phyloP scores from a whole-genome alignment of 208 protist species.

The Leishmania braziliensis region DNA sequence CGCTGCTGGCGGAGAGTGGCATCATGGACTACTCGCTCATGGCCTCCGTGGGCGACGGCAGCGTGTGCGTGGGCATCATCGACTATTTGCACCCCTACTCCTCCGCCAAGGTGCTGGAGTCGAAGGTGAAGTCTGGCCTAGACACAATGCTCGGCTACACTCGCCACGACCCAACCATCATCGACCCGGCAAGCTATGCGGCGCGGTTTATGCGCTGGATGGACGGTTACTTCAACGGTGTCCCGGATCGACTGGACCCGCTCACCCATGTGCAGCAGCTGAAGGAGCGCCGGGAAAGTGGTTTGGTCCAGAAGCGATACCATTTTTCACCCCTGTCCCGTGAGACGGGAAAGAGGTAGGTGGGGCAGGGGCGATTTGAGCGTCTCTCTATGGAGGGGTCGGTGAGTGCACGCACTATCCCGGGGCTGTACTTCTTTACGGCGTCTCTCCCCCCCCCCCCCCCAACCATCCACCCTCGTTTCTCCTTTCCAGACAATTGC shows the following conservation, averaged over 20 bases:
- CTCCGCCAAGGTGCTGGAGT: constrained; percentile 76
- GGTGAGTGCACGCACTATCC: neutral
- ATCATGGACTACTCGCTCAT: constrained; percentile 89
- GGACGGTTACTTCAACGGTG: constrained; percentile 71
- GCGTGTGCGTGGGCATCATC: constrained; percentile 60
- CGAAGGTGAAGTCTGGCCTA: constrained; percentile 81
- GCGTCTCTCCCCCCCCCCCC: neutral
- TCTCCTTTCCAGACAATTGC: too few species aligned
- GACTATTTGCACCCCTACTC: constrained; percentile 89
- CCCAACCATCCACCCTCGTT: too few species aligned
- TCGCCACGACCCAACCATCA: constrained; percentile 75
- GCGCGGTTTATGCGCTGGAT: constrained; percentile 74
- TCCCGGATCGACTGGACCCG: constrained; percentile 57
- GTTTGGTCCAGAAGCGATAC: neutral
- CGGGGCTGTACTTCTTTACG: neutral
- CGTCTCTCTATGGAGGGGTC: neutral
- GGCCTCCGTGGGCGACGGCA: constrained; percentile 29
- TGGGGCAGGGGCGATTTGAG: neutral
- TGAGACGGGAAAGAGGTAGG: neutral
- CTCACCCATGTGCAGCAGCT: constrained; percentile 22
- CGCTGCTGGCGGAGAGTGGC: constrained; percentile 45
- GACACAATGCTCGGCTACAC: constrained; percentile 72
- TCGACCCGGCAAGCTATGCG: constrained; percentile 73
- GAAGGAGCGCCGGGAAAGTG: constrained; percentile 5
- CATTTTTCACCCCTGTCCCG: neutral